A percentile compares a stretch with the other conserved stretches of the same genome.
Conservation (phyloP, 176 grass and related monocot genomes). For the Puya raimondii region DNA sequence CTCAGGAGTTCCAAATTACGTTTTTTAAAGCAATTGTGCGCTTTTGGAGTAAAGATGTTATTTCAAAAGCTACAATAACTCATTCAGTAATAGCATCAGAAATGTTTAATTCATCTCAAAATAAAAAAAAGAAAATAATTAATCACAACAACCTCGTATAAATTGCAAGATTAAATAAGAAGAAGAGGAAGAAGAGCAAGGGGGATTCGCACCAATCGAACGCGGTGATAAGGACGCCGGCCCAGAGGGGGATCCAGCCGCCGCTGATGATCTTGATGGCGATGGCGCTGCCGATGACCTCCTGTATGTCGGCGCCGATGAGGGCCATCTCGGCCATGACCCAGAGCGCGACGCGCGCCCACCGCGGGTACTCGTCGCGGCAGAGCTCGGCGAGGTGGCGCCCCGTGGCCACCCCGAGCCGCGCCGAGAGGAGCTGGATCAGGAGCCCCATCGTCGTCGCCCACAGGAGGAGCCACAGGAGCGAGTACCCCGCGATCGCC, state of each 20-base stretch:
- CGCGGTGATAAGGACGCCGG: constrained; percentile 71
- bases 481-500: constrained; percentile 41
- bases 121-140: not conserved
- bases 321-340: constrained; percentile 57
- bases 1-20: no score
- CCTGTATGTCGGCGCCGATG: constrained; percentile 84
- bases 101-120: no score
- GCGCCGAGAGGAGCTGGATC: constrained; percentile 28
- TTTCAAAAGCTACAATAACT: no score
- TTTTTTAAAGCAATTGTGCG: no score
- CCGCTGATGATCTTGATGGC: constrained; percentile 83
- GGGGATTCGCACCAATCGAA: constrained; percentile 54
- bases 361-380: constrained; percentile 6
- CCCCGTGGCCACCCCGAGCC: constrained; percentile 33
- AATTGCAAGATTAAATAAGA: constrained; percentile 8
- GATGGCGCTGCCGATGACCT: constrained; percentile 92
- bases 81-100: no score
- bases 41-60: no score
- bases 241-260: constrained; percentile 71
- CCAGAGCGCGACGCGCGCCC: constrained; percentile 11
- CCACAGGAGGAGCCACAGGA: constrained; percentile 35
- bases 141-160: no score
- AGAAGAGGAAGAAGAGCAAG: not conserved
- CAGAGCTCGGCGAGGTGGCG: constrained; percentile 50
- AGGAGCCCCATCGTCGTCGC: constrained; percentile 33